Percentiles rank a stretch among this genome's conserved stretches.
Evolutionary conservation across 1,284 basidiomycete genomes (phyloP).

Genomic region (Heterobasidion irregulare): DNA sequence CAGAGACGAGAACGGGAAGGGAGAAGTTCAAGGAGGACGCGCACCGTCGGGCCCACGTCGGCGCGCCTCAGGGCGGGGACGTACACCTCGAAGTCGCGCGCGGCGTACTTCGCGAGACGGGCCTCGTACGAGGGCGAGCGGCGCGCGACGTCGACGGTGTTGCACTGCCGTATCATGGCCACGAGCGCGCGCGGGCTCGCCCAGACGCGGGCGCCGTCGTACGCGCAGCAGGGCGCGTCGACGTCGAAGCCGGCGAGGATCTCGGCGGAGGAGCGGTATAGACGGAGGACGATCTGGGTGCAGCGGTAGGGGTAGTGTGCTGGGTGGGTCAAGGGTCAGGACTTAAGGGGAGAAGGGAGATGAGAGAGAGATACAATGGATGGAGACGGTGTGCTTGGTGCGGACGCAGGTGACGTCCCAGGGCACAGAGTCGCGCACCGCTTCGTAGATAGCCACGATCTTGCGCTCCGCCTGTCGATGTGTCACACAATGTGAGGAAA

Average conservation of each 20-base stretch:
- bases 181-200: conserved; percentile 47
- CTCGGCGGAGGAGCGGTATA: conserved; percentile 37
- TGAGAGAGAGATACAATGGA: conserved; percentile 28
- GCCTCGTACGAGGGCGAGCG: conserved; percentile 59
- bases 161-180: conserved; percentile 52
- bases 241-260: conserved; percentile 57
- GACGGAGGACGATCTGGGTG: conserved; percentile 30
- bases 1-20: not conserved
- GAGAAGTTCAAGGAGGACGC: not conserved
- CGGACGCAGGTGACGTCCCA: conserved; percentile 59
- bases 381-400: conserved; percentile 54
- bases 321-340: conserved; percentile 27
- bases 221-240: conserved; percentile 49
- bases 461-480: conserved; percentile 41
- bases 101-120: conserved; percentile 45
- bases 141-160: conserved; percentile 48
- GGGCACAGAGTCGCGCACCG: conserved; percentile 51
- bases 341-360: not conserved
- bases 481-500: not conserved
- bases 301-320: conserved; percentile 55
- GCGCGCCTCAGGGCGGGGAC: conserved; percentile 39
- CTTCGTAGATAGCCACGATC: conserved; percentile 48
- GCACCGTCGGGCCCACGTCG: conserved; percentile 48
- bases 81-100: conserved; percentile 45
- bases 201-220: conserved; percentile 46